phyloP scores from a whole-genome alignment of 768 basidiomycete species.

The Russula emetica region DNA sequence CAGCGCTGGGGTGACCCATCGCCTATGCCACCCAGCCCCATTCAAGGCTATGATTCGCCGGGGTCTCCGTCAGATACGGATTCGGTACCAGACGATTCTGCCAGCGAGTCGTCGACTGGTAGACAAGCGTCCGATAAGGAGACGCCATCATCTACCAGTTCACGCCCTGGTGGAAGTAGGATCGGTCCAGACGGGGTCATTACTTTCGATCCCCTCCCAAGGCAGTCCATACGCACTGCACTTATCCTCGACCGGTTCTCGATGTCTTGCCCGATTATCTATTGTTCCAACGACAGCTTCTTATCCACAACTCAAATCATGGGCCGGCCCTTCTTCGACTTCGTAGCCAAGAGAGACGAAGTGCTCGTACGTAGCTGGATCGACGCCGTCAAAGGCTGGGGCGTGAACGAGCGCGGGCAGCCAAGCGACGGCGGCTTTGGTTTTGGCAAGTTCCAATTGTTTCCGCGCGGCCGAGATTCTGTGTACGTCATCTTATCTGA shows the following conservation, averaged over 20 bases:
- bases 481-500: slow-evolving; percentile 39
- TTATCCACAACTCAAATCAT: slow-evolving; percentile 55
- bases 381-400: slow-evolving; percentile 74
- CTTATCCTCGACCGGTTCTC: slow-evolving; percentile 79
- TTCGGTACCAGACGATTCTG: background rate
- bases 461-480: slow-evolving; percentile 58
- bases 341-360: slow-evolving; percentile 62
- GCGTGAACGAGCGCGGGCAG: slow-evolving; percentile 78
- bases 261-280: slow-evolving; percentile 56
- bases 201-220: slow-evolving; percentile 59
- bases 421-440: slow-evolving; percentile 84
- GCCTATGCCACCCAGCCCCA: slow-evolving; percentile 50
- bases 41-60: slow-evolving; percentile 15
- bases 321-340: slow-evolving; percentile 71
- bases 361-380: slow-evolving; percentile 67
- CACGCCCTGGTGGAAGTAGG: slow-evolving; percentile 16
- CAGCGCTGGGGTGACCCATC: slow-evolving; percentile 69
- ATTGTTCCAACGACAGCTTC: slow-evolving; percentile 71
- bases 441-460: slow-evolving; percentile 64
- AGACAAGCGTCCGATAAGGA: background rate
- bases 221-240: slow-evolving; percentile 70
- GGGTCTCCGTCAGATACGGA: slow-evolving; percentile 16
- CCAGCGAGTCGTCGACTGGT: slow-evolving; percentile 5
- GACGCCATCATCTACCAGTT: slow-evolving; percentile 11
- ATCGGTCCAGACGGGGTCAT: slow-evolving; percentile 33